A percentile compares a stretch with the other conserved stretches of the same genome.
These are phyloP conservation scores for Penicillium frequentans DNA, from an alignment of 2,329 filamentous ascomycete species.

Conservation along the genomic window DNA sequence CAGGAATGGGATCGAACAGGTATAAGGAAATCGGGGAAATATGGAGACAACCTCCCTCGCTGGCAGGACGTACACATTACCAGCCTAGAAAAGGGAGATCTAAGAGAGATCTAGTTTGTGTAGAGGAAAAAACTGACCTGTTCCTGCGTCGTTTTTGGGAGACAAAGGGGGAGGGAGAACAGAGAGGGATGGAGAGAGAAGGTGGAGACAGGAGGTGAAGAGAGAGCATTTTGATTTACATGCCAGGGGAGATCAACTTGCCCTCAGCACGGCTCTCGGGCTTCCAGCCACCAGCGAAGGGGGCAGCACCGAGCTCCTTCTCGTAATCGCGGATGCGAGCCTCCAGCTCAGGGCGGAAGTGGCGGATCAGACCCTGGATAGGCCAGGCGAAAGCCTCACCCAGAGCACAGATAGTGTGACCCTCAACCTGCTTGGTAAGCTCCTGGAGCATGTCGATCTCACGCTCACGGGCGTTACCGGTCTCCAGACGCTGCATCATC, in stretches of 20 bases:
- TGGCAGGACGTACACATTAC: slow-evolving; percentile 14
- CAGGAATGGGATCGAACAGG: slow-evolving; percentile 26
- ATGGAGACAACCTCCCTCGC: slow-evolving; percentile 22
- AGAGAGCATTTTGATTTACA: slow-evolving; percentile 57
- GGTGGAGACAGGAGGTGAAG: slow-evolving; percentile 29
- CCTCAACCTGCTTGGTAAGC: slow-evolving; percentile 98
- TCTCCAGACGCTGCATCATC: slow-evolving; percentile 96
- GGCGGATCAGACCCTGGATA: slow-evolving; percentile 94
- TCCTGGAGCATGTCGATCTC: slow-evolving; percentile 99
- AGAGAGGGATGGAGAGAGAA: background rate
- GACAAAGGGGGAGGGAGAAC: slow-evolving; percentile 8
- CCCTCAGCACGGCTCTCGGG: slow-evolving; percentile 74
- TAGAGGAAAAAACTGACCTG: slow-evolving; percentile 9
- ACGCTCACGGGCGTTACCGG: slow-evolving; percentile 79
- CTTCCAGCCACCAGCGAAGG: slow-evolving; percentile 85
- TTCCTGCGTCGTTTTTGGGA: slow-evolving; percentile 20
- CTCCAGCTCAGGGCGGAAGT: slow-evolving; percentile 96
- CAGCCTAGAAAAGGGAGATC: slow-evolving; percentile 11
- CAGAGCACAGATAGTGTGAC: slow-evolving; percentile 96
- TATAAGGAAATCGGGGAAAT: slow-evolving; percentile 17
- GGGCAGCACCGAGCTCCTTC: slow-evolving; percentile 67
- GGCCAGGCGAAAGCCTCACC: slow-evolving; percentile 99
- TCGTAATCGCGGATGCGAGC: slow-evolving; percentile 82
- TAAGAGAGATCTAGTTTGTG: slow-evolving; percentile 20
- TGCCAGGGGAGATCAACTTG: slow-evolving; percentile 82